Conservation (phyloP, 2,329 filamentous ascomycete genomes). For the Lanzia echinophila region DNA sequence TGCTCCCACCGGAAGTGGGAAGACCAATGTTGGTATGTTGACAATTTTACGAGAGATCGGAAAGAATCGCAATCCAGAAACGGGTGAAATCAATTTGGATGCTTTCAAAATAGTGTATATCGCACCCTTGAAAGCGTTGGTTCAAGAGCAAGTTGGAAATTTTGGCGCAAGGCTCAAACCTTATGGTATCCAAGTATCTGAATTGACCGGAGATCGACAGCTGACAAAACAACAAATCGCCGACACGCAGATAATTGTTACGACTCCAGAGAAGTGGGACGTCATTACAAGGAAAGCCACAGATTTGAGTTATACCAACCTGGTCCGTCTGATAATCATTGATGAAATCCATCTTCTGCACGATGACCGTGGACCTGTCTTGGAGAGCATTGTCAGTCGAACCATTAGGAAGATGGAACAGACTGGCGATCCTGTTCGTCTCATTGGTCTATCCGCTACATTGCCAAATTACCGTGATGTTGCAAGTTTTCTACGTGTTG, state of each 20-base stretch:
- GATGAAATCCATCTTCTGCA: slow-evolving; percentile 97
- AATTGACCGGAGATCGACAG: slow-evolving; percentile 94
- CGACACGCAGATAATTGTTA: slow-evolving; percentile 96
- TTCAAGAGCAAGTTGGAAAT: slow-evolving; percentile 97
- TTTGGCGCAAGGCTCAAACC: slow-evolving; percentile 86
- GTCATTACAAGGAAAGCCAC: slow-evolving; percentile 97
- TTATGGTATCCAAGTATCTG: slow-evolving; percentile 88
- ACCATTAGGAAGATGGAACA: slow-evolving; percentile 92
- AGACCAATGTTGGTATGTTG: slow-evolving; percentile 98
- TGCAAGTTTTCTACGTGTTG: slow-evolving; percentile 87
- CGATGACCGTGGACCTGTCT: slow-evolving; percentile 90
- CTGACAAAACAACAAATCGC: slow-evolving; percentile 98
- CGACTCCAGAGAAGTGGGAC: slow-evolving; percentile 98
- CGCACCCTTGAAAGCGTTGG: slow-evolving; percentile 87
- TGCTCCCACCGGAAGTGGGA: slow-evolving; percentile 93
- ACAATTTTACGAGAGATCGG: slow-evolving; percentile 94
- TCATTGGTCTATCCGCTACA: slow-evolving; percentile 89
- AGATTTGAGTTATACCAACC: slow-evolving; percentile 91
- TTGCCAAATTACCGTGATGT: slow-evolving; percentile 96
- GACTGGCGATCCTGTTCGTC: slow-evolving; percentile 84
- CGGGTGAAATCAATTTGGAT: slow-evolving; percentile 91
- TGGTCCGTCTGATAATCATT: slow-evolving; percentile 94
- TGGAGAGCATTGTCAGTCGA: slow-evolving; percentile 93
- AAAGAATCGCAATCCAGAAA: slow-evolving; percentile 82
- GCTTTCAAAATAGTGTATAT: slow-evolving; percentile 99